These are phyloP conservation scores for Aureobasidium zeae DNA, from an alignment of 2,329 filamentous ascomycete species.

Conservation along the genomic window DNA sequence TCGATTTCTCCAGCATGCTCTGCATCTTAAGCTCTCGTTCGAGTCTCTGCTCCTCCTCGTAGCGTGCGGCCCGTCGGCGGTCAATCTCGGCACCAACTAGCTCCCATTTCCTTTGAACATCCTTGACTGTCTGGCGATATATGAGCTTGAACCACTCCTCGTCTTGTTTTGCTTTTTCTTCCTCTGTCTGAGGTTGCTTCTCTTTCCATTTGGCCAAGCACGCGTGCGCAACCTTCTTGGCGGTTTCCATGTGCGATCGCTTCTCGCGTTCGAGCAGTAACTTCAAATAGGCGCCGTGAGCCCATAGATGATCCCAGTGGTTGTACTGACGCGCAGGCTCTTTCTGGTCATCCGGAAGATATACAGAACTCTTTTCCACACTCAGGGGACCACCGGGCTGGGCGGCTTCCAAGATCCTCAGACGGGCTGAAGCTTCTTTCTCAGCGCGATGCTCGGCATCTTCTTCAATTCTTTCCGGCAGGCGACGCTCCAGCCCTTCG, in stretches of 20 bases:
- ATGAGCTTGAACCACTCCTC: constrained; percentile 51
- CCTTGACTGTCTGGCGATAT: constrained; percentile 64
- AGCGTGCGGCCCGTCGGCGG: constrained; percentile 45
- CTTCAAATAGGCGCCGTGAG: constrained; percentile 71
- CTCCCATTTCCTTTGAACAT: constrained; percentile 53
- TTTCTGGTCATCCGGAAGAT: constrained; percentile 56
- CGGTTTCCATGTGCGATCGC: constrained; percentile 62
- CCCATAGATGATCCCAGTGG: constrained; percentile 76
- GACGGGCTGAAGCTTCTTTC: constrained; percentile 60
- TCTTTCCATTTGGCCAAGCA: constrained; percentile 67
- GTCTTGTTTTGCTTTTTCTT: constrained; percentile 75
- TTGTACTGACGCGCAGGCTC: constrained; percentile 73
- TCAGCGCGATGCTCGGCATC: constrained; percentile 33
- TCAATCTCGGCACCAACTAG: constrained; percentile 50
- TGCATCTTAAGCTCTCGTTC: constrained; percentile 56
- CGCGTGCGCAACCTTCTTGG: constrained; percentile 70
- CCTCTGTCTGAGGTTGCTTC: constrained; percentile 63
- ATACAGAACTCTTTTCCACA: constrained; percentile 58
- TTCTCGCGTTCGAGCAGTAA: constrained; percentile 73
- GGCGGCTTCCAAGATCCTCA: constrained; percentile 62
- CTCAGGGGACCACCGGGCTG: constrained; percentile 69
- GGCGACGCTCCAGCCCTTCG: constrained; percentile 32
- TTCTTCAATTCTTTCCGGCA: constrained; percentile 49
- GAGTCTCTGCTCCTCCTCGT: constrained; percentile 52
- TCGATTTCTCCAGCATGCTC: constrained; percentile 63